phyloP scores from a whole-genome alignment of 257 asterid genomes.

The Solanum etuberosum region DNA sequence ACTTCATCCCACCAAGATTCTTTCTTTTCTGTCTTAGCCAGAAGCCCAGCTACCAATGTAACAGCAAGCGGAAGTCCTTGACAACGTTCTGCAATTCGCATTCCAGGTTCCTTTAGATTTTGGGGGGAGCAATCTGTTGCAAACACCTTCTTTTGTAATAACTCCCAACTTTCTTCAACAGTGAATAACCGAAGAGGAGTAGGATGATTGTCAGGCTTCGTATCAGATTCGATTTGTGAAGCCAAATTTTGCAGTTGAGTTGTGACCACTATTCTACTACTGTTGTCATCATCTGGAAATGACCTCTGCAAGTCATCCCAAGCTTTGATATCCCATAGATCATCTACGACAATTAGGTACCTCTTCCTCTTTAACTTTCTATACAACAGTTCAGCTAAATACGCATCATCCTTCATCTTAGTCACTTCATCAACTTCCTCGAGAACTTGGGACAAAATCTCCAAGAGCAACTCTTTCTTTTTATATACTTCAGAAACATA shows the following conservation, averaged over 20 bases:
- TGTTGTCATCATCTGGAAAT: neutral
- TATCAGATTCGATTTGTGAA: neutral
- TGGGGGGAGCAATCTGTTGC: neutral
- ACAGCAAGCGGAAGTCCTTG: conserved; percentile 4
- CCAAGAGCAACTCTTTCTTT: neutral
- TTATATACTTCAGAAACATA: neutral
- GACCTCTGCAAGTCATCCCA: neutral
- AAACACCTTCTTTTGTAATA: neutral
- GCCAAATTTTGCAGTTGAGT: neutral
- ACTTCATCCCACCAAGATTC: neutral
- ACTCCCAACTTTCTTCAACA: neutral
- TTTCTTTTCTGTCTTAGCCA: neutral
- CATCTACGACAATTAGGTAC: neutral
- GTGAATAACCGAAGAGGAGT: neutral
- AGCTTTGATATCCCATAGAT: neutral
- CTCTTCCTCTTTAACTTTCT: neutral
- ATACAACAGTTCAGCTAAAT: neutral
- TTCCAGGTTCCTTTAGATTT: neutral
- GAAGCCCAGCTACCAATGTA: conserved; percentile 3
- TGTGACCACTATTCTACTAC: conserved; percentile 2
- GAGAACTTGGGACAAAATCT: neutral
- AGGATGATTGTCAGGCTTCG: neutral
- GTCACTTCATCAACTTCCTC: neutral
- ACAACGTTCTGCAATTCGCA: neutral
- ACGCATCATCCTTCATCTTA: neutral